Evolutionary conservation across 768 basidiomycete species (phyloP).

Genomic region (Agaricus subrufescens): DNA sequence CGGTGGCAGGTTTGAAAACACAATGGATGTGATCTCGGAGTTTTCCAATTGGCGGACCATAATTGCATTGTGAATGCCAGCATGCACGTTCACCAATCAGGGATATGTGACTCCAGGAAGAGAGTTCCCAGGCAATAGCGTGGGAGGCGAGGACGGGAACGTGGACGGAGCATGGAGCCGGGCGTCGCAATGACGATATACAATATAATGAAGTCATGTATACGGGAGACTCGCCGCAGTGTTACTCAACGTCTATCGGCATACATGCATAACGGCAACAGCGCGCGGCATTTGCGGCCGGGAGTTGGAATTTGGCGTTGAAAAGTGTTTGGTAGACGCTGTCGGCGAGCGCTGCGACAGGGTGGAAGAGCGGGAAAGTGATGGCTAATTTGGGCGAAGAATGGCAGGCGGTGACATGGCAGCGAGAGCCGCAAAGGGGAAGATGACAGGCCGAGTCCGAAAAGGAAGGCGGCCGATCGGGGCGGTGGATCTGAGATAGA

Average conservation of each 20-base stretch:
- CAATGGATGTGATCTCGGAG: too few species aligned
- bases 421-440: background rate
- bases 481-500: constrained; percentile 8
- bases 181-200: background rate
- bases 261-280: too few species aligned
- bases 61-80: background rate
- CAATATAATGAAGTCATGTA: background rate
- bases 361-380: constrained; percentile 1
- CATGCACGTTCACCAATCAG: background rate
- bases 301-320: background rate
- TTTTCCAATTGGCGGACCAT: background rate
- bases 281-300: background rate
- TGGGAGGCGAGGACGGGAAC: background rate
- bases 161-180: background rate
- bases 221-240: too few species aligned
- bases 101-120: constrained; percentile 1
- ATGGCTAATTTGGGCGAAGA: background rate
- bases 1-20: too few species aligned
- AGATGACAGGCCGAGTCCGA: background rate
- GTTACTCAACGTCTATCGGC: too few species aligned
- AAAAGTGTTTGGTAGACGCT: too few species aligned
- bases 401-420: background rate
- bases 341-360: background rate
- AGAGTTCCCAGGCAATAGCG: background rate
- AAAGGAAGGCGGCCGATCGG: constrained; percentile 6